phyloP scores from a whole-genome alignment of 176 grass and related monocot genomes.

The Alopecurus myosuroides region DNA sequence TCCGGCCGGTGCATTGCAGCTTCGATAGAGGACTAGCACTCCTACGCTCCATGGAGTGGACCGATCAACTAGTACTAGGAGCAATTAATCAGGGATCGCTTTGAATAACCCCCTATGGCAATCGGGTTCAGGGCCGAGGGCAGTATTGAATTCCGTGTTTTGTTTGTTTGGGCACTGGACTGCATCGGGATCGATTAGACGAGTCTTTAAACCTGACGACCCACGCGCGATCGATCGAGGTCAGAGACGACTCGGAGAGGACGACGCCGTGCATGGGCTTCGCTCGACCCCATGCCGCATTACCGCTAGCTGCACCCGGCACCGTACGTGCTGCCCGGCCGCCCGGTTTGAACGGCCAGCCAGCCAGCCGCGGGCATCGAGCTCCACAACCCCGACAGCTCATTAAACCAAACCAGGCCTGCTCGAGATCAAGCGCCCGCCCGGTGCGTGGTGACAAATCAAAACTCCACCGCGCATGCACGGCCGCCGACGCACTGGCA shows the following conservation, averaged over 20 bases:
- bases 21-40: neutral
- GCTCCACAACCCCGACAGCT: constrained; percentile 41
- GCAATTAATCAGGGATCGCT: neutral
- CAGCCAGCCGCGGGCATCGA: constrained; percentile 20
- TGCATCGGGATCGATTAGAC: constrained; percentile 52
- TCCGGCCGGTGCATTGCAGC: neutral
- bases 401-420: constrained; percentile 31
- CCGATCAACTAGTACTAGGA: neutral
- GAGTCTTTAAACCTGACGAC: constrained; percentile 34
- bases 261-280: neutral
- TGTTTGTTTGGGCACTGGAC: constrained; percentile 5
- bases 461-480: neutral
- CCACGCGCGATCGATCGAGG: neutral
- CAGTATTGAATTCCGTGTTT: constrained; percentile 19
- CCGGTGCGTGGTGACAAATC: neutral
- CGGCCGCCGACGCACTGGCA: constrained; percentile 9
- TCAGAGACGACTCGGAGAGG: neutral
- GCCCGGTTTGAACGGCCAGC: constrained; percentile 10
- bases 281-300: neutral
- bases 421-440: constrained; percentile 12
- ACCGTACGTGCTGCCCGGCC: constrained; percentile 18
- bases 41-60: neutral
- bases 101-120: constrained; percentile 1
- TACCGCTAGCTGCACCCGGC: neutral
- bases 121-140: neutral